Evolutionary conservation across 2,329 filamentous ascomycete genomes (phyloP), one percentile per base, ranked within the genome.

Genomic region (Epichloe sp.): DNA sequence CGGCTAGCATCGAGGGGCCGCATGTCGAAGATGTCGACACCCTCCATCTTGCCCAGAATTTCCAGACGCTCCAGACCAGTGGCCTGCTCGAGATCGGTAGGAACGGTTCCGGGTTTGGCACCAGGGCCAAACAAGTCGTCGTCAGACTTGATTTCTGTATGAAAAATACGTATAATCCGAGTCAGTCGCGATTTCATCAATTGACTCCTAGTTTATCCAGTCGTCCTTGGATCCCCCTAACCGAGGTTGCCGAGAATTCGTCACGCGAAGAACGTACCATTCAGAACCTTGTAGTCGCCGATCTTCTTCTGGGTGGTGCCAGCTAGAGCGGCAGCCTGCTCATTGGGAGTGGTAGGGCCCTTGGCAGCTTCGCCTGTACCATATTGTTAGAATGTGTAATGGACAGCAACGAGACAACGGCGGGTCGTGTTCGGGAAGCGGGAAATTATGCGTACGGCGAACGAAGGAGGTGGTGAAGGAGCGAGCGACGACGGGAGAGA

Each of bases 31-130:
- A 97, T 78, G 68, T 98, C 93, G 63, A 96, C 77, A 60, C 93
- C 90, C 78, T 97, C 88, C 86, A 97, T 95, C 83, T 98, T 98
- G 74, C 93, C 93, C 69, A 98, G 79, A 65, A 98, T 93, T 75
- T 98, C 93, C 62, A 98, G 81, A 81, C 93, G 90, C 79, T 98
- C 93, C 54, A 97, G 79, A 86, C 93, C 93, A 62, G 93, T 97
- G 54, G 93, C 75, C 72, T 98, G 93, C 71, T 97, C 89, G 68
- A 95, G 72, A 72, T 98, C 93, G 73, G 88, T 94, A 59, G 93
- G 88, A 60, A 98, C 77, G 68, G 85, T 86, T 67, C 93, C 91
- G 58, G 82, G 74, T 62, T 79, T 71, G 62, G 86, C 89, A 76
- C 93, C 93, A 36, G 88, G 86, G 57, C 85, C 80, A 58, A 94